A percentile compares a stretch with the other conserved stretches of the same genome.
Evolutionary conservation across 129 eudicot species (phyloP).

Genomic region (Pulicaria dysenterica): DNA sequence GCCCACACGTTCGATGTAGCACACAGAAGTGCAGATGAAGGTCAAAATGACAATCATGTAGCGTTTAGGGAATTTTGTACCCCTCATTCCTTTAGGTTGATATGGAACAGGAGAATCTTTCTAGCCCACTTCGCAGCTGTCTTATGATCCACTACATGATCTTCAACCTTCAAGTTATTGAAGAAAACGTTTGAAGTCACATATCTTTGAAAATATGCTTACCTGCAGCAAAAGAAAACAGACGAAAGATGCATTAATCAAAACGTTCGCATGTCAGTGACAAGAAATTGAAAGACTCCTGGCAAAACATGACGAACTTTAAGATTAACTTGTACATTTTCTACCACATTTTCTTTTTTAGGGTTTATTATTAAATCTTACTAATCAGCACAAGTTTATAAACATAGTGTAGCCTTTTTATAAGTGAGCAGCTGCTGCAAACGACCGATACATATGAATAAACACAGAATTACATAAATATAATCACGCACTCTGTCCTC

Average conservation of each 20-base stretch:
- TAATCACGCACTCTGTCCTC: background rate
- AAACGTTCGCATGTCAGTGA: background rate
- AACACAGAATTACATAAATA: background rate
- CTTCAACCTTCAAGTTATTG: too few species aligned
- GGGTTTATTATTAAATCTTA: too few species aligned
- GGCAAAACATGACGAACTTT: background rate
- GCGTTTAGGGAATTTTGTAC: conserved; percentile 57
- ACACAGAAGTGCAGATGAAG: conserved; percentile 76
- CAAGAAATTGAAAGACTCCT: conserved; percentile 8
- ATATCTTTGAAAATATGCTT: too few species aligned
- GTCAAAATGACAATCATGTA: conserved; percentile 77
- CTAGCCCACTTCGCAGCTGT: background rate
- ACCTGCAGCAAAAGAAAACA: too few species aligned
- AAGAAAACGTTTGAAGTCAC: too few species aligned
- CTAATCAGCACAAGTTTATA: too few species aligned
- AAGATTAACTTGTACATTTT: too few species aligned
- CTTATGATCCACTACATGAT: too few species aligned
- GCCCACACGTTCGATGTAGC: conserved; percentile 90
- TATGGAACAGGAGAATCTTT: conserved; percentile 11
- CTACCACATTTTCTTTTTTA: too few species aligned
- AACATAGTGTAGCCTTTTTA: background rate
- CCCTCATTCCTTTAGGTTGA: conserved; percentile 43
- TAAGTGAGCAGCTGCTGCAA: background rate
- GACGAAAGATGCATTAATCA: too few species aligned
- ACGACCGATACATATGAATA: background rate